Evolutionary conservation across 2,329 filamentous ascomycete species (phyloP).

Genomic region (Sordariomycetes sp.): DNA sequence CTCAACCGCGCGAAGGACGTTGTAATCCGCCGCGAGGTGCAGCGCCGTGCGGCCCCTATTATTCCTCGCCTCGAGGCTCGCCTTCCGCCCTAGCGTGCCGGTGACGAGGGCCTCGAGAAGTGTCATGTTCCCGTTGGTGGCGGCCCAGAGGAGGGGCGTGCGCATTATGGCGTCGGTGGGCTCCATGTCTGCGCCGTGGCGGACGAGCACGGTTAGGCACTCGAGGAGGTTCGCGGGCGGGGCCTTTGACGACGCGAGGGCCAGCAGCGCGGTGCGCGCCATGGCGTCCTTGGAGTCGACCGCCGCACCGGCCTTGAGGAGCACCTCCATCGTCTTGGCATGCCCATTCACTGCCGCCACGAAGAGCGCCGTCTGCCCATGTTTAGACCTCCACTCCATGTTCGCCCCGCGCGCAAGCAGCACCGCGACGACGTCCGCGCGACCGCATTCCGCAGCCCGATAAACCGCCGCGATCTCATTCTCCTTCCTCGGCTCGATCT

Average conservation of each 20-base stretch:
- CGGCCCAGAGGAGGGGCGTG: constrained; percentile 9
- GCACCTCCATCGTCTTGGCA: neutral
- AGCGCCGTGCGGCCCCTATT: constrained; percentile 17
- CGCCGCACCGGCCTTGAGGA: neutral
- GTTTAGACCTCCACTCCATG: neutral
- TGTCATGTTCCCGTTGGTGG: constrained; percentile 16
- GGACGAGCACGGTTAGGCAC: constrained; percentile 6
- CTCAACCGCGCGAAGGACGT: constrained; percentile 16
- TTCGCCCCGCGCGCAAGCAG: neutral
- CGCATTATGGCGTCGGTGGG: constrained; percentile 8
- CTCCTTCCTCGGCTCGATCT: constrained; percentile 6
- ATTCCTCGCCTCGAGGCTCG: constrained; percentile 13
- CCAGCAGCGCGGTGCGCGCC: neutral
- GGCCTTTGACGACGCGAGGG: neutral
- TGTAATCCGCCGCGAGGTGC: constrained; percentile 16
- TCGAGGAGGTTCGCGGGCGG: neutral
- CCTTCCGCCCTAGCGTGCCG: constrained; percentile 12
- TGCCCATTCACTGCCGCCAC: neutral
- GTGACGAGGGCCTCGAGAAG: constrained; percentile 18
- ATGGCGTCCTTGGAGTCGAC: neutral
- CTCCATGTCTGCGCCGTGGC: constrained; percentile 9
- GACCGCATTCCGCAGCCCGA: constrained; percentile 10
- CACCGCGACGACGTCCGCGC: constrained; percentile 6
- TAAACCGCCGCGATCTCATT: constrained; percentile 5
- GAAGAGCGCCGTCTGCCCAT: constrained; percentile 1